These are phyloP conservation scores for Pachyrhizus erosus DNA, from an alignment of 306 rosid species.

Conservation along the genomic window DNA sequence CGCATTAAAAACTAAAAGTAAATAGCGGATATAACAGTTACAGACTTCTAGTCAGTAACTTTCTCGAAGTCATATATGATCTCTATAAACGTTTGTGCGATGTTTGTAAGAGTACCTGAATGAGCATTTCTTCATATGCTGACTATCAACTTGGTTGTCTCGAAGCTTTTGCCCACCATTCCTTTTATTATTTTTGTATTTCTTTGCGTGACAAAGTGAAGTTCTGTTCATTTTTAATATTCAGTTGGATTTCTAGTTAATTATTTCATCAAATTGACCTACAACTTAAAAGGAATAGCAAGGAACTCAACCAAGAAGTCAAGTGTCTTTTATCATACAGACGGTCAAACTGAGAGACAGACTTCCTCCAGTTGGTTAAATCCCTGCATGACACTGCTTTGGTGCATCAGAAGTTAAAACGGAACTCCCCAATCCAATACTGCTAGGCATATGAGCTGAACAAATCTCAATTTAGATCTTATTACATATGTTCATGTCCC, in stretches of 20 bases:
- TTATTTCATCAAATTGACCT: not conserved
- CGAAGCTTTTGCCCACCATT: not conserved
- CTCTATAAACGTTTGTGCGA: not conserved
- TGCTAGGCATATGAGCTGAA: not conserved
- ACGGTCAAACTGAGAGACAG: not conserved
- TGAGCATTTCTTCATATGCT: not conserved
- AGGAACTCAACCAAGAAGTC: not conserved
- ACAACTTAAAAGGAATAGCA: not conserved
- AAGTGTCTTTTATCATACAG: not conserved
- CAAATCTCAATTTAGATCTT: conserved; percentile 1
- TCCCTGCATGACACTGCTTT: not conserved
- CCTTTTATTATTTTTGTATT: not conserved
- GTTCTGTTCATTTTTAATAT: not conserved
- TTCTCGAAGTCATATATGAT: not conserved
- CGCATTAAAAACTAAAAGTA: not conserved
- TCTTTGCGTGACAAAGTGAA: not conserved
- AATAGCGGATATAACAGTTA: not conserved
- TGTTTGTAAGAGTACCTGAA: not conserved
- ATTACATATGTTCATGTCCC: not conserved
- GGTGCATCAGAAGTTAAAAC: not conserved
- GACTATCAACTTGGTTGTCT: not conserved
- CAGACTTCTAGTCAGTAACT: not conserved
- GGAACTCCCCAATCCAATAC: not conserved
- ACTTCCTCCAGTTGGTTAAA: not conserved
- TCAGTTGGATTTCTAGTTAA: not conserved